Evolutionary conservation across 768 basidiomycete genomes (phyloP), one percentile per base, ranked within the genome.

Genomic region (Gymnopilus junonius): DNA sequence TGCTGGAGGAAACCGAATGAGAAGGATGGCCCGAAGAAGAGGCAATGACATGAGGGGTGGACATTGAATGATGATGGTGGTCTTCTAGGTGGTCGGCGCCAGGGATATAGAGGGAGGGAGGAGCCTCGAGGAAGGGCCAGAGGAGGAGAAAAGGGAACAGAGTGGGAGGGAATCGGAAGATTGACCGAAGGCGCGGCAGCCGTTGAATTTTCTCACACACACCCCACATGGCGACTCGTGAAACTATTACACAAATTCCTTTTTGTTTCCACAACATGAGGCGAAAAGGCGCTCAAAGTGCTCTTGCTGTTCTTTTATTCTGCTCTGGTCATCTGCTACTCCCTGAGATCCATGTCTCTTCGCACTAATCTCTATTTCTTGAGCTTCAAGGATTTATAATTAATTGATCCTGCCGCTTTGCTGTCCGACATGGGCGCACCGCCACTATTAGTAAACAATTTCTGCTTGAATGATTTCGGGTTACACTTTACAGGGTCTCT

Each of bases 11-110:
- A 51, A 86, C 79, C 50, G 87, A 83, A 71, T 87, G 86, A 17
- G 87, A 83, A 55, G 85, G 87, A 76, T 91, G 89, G 46, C 87
- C 80, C 50, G 89, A 90, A 63, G 91, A 91, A 40, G 91, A 91
- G 53, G 92, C 87, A 68, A 93, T 90, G 74, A 93, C 90, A 81
- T 93, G 92, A 65, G 91, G 89, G 62, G 92, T 92, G 61, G 91
- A 83, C 92, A 93, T 93, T 66, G 64, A 70, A 56, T 61, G 56
- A 53, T 46, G 34, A 61, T 65, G 62, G 68, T 60, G 66, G 70
- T 63, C 57, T 65, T 67, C 57, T 55, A 42, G 59, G 57, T 53
- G 59, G 53, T 48, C 53, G 65, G 45, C 61, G 57, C 63, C 58
- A 64, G 58, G 59, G 68, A 57, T 66, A 65, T 59, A 62, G 64